These are phyloP conservation scores for Rhizodiscina lignyota DNA, from an alignment of 495 filamentous ascomycete genomes.

Conservation along the genomic window DNA sequence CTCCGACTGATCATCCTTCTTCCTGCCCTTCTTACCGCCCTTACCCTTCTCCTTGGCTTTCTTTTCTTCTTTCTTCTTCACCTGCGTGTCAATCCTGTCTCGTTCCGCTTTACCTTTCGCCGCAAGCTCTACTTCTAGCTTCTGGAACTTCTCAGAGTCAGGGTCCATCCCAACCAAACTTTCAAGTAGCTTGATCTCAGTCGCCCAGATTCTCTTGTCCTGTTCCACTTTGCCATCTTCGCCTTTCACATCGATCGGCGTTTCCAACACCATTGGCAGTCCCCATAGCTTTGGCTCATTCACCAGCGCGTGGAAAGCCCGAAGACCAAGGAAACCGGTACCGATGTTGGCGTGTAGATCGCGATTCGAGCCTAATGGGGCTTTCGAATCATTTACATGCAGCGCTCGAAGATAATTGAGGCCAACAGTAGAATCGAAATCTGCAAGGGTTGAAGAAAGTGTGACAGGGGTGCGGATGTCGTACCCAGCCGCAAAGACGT, in stretches of 20 bases:
- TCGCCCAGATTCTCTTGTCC: slow-evolving; percentile 24
- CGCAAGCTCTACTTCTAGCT: slow-evolving; percentile 44
- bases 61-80: slow-evolving; percentile 49
- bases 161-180: slow-evolving; percentile 67
- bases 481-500: slow-evolving; percentile 85
- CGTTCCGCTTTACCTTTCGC: slow-evolving; percentile 53
- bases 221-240: slow-evolving; percentile 60
- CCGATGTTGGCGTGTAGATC: slow-evolving; percentile 94
- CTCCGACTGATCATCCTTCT: slow-evolving; percentile 9
- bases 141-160: slow-evolving; percentile 49
- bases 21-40: slow-evolving; percentile 4
- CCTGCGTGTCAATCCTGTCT: slow-evolving; percentile 56
- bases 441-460: slow-evolving; percentile 51
- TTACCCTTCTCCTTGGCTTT: slow-evolving; percentile 7
- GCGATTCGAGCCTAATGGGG: slow-evolving; percentile 56
- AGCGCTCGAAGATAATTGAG: slow-evolving; percentile 64
- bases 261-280: slow-evolving; percentile 86
- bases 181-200: slow-evolving; percentile 49
- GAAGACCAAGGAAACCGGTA: slow-evolving; percentile 74
- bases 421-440: slow-evolving; percentile 71
- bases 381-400: slow-evolving; percentile 89
- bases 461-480: slow-evolving; percentile 63
- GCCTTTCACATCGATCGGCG: slow-evolving; percentile 62
- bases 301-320: slow-evolving; percentile 80
- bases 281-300: slow-evolving; percentile 63